Conservation (phyloP, 306 rosid genomes). For the Trifolium dubium region DNA sequence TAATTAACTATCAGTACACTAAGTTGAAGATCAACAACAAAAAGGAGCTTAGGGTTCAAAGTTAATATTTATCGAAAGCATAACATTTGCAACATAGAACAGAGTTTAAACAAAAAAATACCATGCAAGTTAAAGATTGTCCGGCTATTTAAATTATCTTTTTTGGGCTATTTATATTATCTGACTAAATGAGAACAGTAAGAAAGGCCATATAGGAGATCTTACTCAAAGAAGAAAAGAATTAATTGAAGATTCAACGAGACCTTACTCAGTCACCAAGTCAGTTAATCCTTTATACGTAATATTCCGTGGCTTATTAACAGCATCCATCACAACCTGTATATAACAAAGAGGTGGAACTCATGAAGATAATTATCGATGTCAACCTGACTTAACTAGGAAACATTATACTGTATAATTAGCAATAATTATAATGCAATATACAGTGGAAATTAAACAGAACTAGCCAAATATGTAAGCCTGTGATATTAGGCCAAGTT, state of each 20-base stretch:
- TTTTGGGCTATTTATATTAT: conserved; percentile 1
- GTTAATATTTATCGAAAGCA: conserved; percentile 11
- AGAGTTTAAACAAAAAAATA: conserved; percentile 11
- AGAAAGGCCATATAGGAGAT: conserved; percentile 10
- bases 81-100: conserved; percentile 21
- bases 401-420: not conserved
- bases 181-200: conserved; percentile 32
- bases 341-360: conserved; percentile 38
- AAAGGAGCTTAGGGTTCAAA: conserved; percentile 8
- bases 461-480: not conserved
- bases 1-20: not conserved
- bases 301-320: conserved; percentile 83
- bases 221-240: conserved; percentile 27
- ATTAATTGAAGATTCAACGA: conserved; percentile 35
- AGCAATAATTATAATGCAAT: conserved; percentile 12
- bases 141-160: conserved; percentile 8
- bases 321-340: conserved; percentile 98
- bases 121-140: conserved; percentile 12
- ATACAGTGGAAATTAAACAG: not conserved
- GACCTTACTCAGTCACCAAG: conserved; percentile 97
- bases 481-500: not conserved
- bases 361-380: conserved; percentile 26
- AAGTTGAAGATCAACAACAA: not conserved
- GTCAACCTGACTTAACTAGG: conserved; percentile 7
- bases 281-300: conserved; percentile 91